A percentile compares a stretch with the other conserved stretches of the same genome.
phyloP scores from a whole-genome alignment of 2,329 filamentous ascomycete genomes.

The Exophiala xenobiotica region DNA sequence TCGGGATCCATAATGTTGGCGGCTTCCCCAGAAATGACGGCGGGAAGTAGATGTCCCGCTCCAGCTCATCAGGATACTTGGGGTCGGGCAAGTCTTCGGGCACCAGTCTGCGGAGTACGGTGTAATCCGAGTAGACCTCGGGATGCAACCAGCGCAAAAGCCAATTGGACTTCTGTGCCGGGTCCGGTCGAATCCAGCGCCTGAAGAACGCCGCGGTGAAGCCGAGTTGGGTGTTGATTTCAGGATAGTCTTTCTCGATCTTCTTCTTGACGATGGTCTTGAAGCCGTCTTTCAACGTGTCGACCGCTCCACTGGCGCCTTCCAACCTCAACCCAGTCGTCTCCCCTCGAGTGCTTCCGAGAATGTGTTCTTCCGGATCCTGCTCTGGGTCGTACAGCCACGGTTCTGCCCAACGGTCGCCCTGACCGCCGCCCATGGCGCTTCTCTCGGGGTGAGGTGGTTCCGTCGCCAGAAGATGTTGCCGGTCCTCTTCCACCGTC shows the following conservation, averaged over 20 bases:
- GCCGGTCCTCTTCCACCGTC: conserved; percentile 17
- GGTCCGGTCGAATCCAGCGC: conserved; percentile 22
- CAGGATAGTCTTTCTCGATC: conserved; percentile 15
- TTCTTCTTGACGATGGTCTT: conserved; percentile 17
- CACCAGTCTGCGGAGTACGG: conserved; percentile 22
- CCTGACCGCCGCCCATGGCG: too few species aligned
- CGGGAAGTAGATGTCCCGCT: conserved; percentile 69
- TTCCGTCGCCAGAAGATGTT: neutral
- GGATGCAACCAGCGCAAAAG: conserved; percentile 39
- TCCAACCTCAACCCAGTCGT: too few species aligned
- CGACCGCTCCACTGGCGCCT: conserved; percentile 14
- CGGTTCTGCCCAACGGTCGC: too few species aligned
- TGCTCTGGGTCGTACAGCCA: conserved; percentile 38
- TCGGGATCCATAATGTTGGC: conserved; percentile 77
- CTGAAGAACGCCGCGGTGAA: conserved; percentile 13
- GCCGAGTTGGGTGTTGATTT: conserved; percentile 6
- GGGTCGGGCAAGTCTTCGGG: conserved; percentile 36
- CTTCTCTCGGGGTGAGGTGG: too few species aligned
- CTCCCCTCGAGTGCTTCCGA: conserved; percentile 4
- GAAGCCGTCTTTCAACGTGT: conserved; percentile 17
- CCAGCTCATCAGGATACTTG: conserved; percentile 61
- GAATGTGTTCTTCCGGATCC: conserved; percentile 38
- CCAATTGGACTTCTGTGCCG: conserved; percentile 29
- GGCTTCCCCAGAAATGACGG: conserved; percentile 63
- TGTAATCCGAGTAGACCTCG: conserved; percentile 23